Evolutionary conservation across 228 moss, liverwort and hornwort species (phyloP), one percentile per base, ranked within the genome.

Genomic region (Sphagnum magellanicum): DNA sequence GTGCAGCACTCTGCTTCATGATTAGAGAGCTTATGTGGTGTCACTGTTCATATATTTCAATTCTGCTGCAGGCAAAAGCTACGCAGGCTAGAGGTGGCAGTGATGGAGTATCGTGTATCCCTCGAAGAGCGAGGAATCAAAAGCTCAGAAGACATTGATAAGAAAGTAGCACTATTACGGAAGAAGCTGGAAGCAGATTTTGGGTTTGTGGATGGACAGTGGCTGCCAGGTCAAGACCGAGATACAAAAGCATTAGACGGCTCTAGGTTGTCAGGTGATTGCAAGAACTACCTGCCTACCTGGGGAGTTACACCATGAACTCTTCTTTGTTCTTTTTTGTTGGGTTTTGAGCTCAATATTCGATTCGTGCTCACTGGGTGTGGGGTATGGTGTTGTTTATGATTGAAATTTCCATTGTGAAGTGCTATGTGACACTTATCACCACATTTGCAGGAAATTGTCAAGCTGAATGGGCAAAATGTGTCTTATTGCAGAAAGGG

Each of bases 51-150:
- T 6, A 62, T 10, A 62, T 8, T n/a, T 7, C 51, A 7, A 13
- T n/a, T 14, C 74, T 48, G n/a, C 59, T 16, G 59, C 81, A 98
- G 98, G 86, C 98, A 98, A 94, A 98, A 98, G 76, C 66, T 98
- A 82, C 92, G 98, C 53, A 93, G 87, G 80, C 67, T 98, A 65
- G 98, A 98, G 77, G 94, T 98, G 72, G 87, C 98, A 60, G 79
- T 98, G 61, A 98, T 98, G 77, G 94, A 93, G 70, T 98, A 92
- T 59, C 81, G 98, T 71, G 98, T 93, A 60, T 88, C 91, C 13
- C 75, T 98, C 63, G 98, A 98, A 83, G 98, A 98, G 75, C 86
- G 81, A 63, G 98, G 98, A 65, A 81, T 92, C 49, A 98, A 92
- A 67, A 93, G 80, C 66, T 78, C 67, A 4, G 98, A 92, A 73